Base-by-base conservation (phyloP, 176 grass and related monocot species). In the Sorghum bicolor region DNA sequence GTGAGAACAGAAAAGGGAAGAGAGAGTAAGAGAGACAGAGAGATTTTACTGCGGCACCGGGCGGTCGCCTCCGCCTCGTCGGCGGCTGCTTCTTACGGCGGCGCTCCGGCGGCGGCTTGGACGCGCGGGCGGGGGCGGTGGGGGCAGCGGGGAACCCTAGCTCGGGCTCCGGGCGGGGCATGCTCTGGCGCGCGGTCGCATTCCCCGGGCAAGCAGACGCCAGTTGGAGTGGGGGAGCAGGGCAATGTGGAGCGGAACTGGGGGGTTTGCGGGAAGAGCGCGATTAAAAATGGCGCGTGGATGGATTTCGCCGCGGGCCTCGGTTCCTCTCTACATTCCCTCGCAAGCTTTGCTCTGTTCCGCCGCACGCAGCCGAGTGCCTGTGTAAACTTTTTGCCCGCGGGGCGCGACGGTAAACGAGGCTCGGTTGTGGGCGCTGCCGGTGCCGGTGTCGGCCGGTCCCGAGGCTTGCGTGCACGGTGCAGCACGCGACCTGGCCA, bases 121-220 rank as follows among this genome's bases (percentile, higher is more conserved):
- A 20, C 25, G 33, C 30, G 33, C 33, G 6, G 43, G 38, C 17
- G 8, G 37, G n/a, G 71, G 26, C 67, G 74, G 44, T 1, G 29
- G 70, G 4, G 70, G 85, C 26, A 16, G 61, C 5, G 64, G 69
- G 80, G 80, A 91, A 81, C 76, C 83, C 86, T 87, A 91, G 85
- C 82, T 13, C 81, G 48, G 81, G 89, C 62, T 89, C 90, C 41
- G 85, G 82, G 84, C 83, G 84, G 3, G 81, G 84, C 92, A 92
- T 94, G 82, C 24, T 55, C 82, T 64, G 19, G 62, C 78, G 62
- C 82, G 62, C 79, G 13, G 65, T 79, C 55, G 84, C 89, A 87
- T 92, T 94, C 84, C 84, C 87, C 87, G 87, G 86, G 44, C 87
- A 87, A 34, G 58, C 26, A 22, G 62, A 55, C 38, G 29, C 13